phyloP scores from a whole-genome alignment of 2,329 filamentous ascomycete species.

The Fusarium continuum region DNA sequence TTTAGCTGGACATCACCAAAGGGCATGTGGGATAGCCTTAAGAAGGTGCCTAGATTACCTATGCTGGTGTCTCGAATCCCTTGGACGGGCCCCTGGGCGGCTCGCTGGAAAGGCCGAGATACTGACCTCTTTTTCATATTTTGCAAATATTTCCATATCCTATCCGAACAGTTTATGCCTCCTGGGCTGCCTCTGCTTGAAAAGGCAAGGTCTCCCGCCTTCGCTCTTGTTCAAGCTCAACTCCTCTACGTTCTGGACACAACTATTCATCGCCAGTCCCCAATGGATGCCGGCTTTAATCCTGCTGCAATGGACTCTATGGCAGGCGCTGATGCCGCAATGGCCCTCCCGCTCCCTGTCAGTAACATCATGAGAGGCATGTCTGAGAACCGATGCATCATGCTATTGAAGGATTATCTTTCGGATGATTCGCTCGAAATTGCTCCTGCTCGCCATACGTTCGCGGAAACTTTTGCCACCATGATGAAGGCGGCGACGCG shows the following conservation, averaged over 20 bases:
- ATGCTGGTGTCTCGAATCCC: conserved; percentile 76
- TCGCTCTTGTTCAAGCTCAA: conserved; percentile 84
- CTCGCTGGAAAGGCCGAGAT: conserved; percentile 86
- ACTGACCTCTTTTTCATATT: conserved; percentile 94
- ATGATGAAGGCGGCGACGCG: conserved; percentile 79
- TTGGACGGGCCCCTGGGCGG: conserved; percentile 87
- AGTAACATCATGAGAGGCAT: conserved; percentile 79
- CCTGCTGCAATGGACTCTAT: conserved; percentile 57
- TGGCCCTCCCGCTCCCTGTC: conserved; percentile 69
- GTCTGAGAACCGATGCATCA: conserved; percentile 87
- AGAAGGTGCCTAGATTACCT: conserved; percentile 71
- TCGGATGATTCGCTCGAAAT: conserved; percentile 55
- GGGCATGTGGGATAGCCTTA: conserved; percentile 64
- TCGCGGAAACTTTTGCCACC: conserved; percentile 77
- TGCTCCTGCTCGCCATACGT: conserved; percentile 67
- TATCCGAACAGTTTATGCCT: conserved; percentile 78
- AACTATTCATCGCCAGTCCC: conserved; percentile 80
- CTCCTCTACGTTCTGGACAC: conserved; percentile 81
- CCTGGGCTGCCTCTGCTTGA: conserved; percentile 60
- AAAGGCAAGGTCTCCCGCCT: conserved; percentile 74
- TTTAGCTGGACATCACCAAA: conserved; percentile 65
- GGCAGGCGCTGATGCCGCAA: conserved; percentile 70
- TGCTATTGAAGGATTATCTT: conserved; percentile 83
- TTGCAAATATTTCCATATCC: conserved; percentile 84
- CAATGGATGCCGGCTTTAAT: conserved; percentile 56